phyloP scores from a whole-genome alignment of 805 yeast genomes.

The Lipomyces oligophaga region DNA sequence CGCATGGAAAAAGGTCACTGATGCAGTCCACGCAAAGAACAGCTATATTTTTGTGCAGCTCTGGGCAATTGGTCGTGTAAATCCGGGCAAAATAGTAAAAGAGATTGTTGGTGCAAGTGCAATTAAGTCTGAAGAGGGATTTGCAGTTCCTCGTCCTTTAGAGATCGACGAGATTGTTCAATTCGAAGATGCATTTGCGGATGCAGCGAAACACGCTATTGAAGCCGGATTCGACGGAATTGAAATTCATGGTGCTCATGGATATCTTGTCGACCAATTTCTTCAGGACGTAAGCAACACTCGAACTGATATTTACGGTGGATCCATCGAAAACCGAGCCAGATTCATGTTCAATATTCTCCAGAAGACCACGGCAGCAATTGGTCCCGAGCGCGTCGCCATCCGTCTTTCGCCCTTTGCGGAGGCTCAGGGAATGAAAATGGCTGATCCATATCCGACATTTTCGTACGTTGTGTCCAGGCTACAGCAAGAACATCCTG shows the following conservation, averaged over 20 bases:
- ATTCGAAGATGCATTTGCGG: conserved; percentile 44
- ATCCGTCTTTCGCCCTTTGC: conserved; percentile 44
- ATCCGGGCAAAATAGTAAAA: conserved; percentile 33
- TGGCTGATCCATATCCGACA: conserved; percentile 38
- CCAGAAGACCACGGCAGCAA: conserved; percentile 48
- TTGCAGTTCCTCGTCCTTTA: neutral
- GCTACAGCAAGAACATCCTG: conserved; percentile 41
- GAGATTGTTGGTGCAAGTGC: conserved; percentile 41
- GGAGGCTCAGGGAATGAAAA: conserved; percentile 33
- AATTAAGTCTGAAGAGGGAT: conserved; percentile 2
- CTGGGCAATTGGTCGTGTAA: conserved; percentile 47
- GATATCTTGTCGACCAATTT: conserved; percentile 51
- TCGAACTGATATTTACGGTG: conserved; percentile 62
- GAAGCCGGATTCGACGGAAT: conserved; percentile 59
- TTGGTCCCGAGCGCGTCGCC: conserved; percentile 46
- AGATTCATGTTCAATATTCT: conserved; percentile 50
- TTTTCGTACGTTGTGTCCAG: conserved; percentile 43
- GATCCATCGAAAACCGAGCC: conserved; percentile 53
- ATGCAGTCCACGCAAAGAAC: conserved; percentile 44
- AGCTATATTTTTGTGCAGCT: conserved; percentile 44
- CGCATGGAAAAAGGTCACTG: conserved; percentile 60
- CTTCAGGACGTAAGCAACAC: conserved; percentile 45
- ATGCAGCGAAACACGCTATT: conserved; percentile 51
- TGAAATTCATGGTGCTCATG: conserved; percentile 63
- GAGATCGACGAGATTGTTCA: conserved; percentile 45